These are phyloP conservation scores for Pseudogymnoascus sp. DNA, from an alignment of 2,329 filamentous ascomycete species.

Conservation along the genomic window DNA sequence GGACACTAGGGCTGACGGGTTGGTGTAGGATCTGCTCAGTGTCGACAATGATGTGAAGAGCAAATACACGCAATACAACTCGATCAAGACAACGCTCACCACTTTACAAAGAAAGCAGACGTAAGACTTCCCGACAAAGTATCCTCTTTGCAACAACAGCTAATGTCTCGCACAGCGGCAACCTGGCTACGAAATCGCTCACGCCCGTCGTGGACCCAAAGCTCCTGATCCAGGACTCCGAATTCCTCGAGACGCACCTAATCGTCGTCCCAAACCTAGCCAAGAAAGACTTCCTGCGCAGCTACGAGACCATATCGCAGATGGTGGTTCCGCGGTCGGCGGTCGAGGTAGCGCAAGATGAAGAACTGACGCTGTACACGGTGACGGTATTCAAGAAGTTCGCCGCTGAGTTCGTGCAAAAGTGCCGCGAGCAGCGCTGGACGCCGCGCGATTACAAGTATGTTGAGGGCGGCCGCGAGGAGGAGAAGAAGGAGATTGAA, in stretches of 20 bases:
- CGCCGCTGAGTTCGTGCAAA: constrained; percentile 78
- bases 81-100: constrained; percentile 76
- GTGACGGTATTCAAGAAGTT: constrained; percentile 94
- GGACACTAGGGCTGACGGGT: background rate
- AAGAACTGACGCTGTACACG: constrained; percentile 81
- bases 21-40: constrained; percentile 67
- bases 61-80: constrained; percentile 92
- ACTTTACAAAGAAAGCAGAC: constrained; percentile 81
- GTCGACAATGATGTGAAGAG: constrained; percentile 94
- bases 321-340: constrained; percentile 94
- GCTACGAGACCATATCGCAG: constrained; percentile 78
- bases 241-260: constrained; percentile 94
- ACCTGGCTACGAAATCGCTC: constrained; percentile 88
- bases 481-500: constrained; percentile 81
- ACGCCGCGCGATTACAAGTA: constrained; percentile 92
- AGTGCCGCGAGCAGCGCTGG: constrained; percentile 89
- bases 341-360: constrained; percentile 70
- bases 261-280: constrained; percentile 75
- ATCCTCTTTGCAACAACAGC: constrained; percentile 14
- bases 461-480: constrained; percentile 80
- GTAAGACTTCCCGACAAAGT: constrained; percentile 39
- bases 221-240: constrained; percentile 77
- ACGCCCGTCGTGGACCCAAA: constrained; percentile 78
- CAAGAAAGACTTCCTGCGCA: constrained; percentile 81
- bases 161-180: constrained; percentile 53